Evolutionary conservation across 305 asterid species (phyloP).

Genomic region (Rubia tinctorum): DNA sequence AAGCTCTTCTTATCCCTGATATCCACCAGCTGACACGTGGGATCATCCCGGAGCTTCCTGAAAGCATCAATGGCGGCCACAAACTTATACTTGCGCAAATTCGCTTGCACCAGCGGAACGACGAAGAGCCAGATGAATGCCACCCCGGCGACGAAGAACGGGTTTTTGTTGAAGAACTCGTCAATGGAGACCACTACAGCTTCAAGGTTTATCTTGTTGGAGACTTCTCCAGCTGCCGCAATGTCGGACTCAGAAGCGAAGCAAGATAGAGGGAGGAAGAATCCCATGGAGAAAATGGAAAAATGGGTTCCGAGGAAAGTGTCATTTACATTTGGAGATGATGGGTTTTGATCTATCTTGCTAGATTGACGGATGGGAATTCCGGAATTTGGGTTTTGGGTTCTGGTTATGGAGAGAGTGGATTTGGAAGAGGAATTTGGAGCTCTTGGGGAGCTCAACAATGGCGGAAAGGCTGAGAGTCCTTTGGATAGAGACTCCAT

Average conservation of each 20-base stretch:
- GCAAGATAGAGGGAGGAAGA: constrained; percentile 53
- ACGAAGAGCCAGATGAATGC: constrained; percentile 74
- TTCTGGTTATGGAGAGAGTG: constrained; percentile 8
- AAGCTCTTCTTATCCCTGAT: constrained; percentile 72
- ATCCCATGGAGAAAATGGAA: constrained; percentile 33
- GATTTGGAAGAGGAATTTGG: constrained; percentile 32
- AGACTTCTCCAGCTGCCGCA: constrained; percentile 38
- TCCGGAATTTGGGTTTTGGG: constrained; percentile 17
- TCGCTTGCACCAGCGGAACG: constrained; percentile 64
- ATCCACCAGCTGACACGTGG: constrained; percentile 63
- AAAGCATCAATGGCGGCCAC: constrained; percentile 79
- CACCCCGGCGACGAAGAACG: constrained; percentile 78
- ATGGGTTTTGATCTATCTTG: constrained; percentile 10
- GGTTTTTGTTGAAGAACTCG: constrained; percentile 62
- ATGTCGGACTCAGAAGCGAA: constrained; percentile 51
- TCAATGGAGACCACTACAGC: constrained; percentile 74
- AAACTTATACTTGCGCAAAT: constrained; percentile 64
- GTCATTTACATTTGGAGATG: constrained; percentile 20
- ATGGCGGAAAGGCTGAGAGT: constrained; percentile 51
- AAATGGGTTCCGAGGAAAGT: constrained; percentile 31
- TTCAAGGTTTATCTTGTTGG: constrained; percentile 66
- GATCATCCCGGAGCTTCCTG: constrained; percentile 74
- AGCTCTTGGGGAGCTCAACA: constrained; percentile 35
- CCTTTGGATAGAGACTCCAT: constrained; percentile 72
- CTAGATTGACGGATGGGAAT: constrained; percentile 24